These are phyloP conservation scores for Parasarocladium wereldwijsianum DNA, from an alignment of 2,329 filamentous ascomycete species.

Conservation along the genomic window DNA sequence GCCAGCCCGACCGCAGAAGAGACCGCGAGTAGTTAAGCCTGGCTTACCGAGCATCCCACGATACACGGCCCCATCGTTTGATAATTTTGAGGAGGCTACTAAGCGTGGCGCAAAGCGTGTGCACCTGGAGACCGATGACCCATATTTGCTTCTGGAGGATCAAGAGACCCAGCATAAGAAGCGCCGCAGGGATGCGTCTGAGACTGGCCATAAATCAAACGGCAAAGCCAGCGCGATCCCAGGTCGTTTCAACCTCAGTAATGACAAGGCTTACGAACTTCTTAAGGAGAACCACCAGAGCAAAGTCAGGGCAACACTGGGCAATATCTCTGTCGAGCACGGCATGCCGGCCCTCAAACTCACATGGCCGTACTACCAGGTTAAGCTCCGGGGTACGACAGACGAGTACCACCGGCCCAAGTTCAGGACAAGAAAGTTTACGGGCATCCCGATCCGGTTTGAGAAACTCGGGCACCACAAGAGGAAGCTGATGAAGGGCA, in stretches of 20 bases:
- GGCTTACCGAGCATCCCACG: conserved; percentile 42
- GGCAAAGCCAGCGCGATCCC: conserved; percentile 59
- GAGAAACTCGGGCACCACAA: conserved; percentile 59
- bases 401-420: conserved; percentile 74
- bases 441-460: conserved; percentile 57
- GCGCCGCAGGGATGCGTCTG: conserved; percentile 34
- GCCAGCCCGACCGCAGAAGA: conserved; percentile 41
- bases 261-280: conserved; percentile 88
- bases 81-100: conserved; percentile 65
- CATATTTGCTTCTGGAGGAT: conserved; percentile 71
- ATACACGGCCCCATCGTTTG: conserved; percentile 56
- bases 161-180: conserved; percentile 51
- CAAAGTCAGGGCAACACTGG: conserved; percentile 85
- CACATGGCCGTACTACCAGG: conserved; percentile 92
- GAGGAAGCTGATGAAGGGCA: conserved; percentile 69
- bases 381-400: conserved; percentile 60
- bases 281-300: conserved; percentile 94
- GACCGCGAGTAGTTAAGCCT: conserved; percentile 47
- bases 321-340: conserved; percentile 87
- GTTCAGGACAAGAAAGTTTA: conserved; percentile 54
- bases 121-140: conserved; percentile 75
- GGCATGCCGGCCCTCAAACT: conserved; percentile 81
- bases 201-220: conserved; percentile 51
- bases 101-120: conserved; percentile 63
- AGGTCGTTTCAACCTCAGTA: conserved; percentile 86